phyloP scores from a whole-genome alignment of 768 basidiomycete genomes.

The Harrya chromipes region DNA sequence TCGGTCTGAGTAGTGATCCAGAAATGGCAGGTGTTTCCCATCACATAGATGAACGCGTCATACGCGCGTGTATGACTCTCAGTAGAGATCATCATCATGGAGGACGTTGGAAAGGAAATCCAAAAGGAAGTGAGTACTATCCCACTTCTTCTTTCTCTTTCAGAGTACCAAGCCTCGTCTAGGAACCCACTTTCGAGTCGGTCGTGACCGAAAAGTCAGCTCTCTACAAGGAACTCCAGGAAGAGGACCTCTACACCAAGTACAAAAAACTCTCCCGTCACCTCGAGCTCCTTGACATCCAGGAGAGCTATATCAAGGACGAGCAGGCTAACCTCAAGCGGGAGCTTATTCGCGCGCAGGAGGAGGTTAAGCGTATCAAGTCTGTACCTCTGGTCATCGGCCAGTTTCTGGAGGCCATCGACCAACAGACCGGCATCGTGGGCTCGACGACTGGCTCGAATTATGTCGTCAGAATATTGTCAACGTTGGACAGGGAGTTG shows the following conservation, averaged over 20 bases:
- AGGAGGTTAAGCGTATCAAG: constrained; percentile 99
- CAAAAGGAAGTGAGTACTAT: constrained; percentile 62
- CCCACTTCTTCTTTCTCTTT: neutral
- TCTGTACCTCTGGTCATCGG: constrained; percentile 98
- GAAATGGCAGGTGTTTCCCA: constrained; percentile 33
- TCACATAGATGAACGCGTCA: constrained; percentile 27
- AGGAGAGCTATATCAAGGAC: constrained; percentile 97
- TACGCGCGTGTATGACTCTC: constrained; percentile 12
- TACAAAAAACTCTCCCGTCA: constrained; percentile 96
- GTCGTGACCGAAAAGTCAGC: constrained; percentile 88
- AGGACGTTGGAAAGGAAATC: constrained; percentile 85
- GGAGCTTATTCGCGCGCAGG: constrained; percentile 96
- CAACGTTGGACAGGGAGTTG: constrained; percentile 94
- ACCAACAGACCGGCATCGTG: constrained; percentile 95
- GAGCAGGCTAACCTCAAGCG: constrained; percentile 97
- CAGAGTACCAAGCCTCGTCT: neutral
- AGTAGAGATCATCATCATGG: constrained; percentile 50
- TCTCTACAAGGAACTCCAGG: constrained; percentile 80
- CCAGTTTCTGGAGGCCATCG: constrained; percentile 98
- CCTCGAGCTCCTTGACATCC: constrained; percentile 90
- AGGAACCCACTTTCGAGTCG: constrained; percentile 91
- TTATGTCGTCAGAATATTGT: constrained; percentile 96
- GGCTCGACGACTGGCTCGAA: constrained; percentile 97
- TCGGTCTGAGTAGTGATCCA: neutral
- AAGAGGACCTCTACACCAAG: constrained; percentile 93